These are phyloP conservation scores for Aquilaria malaccensis DNA, from an alignment of 345 rosid genomes.

Conservation along the genomic window DNA sequence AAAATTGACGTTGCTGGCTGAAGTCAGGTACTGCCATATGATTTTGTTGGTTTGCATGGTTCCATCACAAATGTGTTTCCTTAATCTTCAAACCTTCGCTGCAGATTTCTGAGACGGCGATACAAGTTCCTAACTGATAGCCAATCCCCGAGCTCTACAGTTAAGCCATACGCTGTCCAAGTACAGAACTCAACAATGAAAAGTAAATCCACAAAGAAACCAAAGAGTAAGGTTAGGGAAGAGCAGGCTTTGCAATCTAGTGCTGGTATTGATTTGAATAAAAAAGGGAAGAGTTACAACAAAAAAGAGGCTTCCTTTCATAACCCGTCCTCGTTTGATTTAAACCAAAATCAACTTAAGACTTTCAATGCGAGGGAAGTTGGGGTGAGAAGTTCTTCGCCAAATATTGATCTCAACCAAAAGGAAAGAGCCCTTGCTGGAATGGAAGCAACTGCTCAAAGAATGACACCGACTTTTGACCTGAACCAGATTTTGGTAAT, in stretches of 20 bases:
- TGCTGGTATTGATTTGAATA: conserved; percentile 16
- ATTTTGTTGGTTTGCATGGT: background rate
- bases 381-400: conserved; percentile 6
- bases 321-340: conserved; percentile 16
- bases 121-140: conserved; percentile 44
- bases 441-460: conserved; percentile 32
- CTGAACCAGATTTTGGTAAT: conserved; percentile 83
- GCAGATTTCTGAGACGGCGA: conserved; percentile 67
- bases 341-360: conserved; percentile 26
- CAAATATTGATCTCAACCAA: conserved; percentile 27
- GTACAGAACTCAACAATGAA: conserved; percentile 15
- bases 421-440: conserved; percentile 24
- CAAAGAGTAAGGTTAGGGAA: conserved; percentile 18
- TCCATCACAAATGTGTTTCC: background rate
- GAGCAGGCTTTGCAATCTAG: conserved; percentile 7
- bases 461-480: conserved; percentile 52
- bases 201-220: conserved; percentile 21
- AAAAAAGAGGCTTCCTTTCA: conserved; percentile 21
- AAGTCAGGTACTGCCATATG: conserved; percentile 56
- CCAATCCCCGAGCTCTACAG: conserved; percentile 23
- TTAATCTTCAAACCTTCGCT: background rate
- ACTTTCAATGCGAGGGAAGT: conserved; percentile 21
- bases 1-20: conserved; percentile 39
- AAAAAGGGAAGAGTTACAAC: conserved; percentile 17
- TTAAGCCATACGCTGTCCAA: conserved; percentile 8